Conservation (phyloP, 768 basidiomycete species). For the Russula emetica region DNA sequence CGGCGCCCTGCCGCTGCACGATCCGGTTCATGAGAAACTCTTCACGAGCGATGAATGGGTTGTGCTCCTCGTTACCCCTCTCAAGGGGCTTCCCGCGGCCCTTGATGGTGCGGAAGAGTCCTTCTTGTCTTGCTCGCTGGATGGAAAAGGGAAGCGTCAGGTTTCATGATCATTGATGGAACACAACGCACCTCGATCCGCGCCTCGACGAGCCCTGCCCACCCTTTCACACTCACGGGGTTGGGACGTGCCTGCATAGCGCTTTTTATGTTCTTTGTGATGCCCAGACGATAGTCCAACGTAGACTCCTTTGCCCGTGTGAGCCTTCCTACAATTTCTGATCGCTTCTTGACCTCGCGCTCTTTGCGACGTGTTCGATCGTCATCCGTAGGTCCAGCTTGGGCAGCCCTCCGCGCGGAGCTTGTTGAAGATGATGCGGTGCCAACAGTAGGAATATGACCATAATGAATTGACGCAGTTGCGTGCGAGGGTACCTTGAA, state of each 20-base stretch:
- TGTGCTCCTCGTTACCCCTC: constrained; percentile 44
- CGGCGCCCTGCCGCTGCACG: constrained; percentile 74
- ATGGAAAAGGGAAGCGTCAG: background rate
- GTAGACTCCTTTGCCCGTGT: constrained; percentile 64
- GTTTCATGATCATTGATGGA: background rate
- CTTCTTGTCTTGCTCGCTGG: constrained; percentile 62
- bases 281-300: constrained; percentile 70
- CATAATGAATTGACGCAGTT: constrained; percentile 49
- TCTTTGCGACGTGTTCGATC: constrained; percentile 44
- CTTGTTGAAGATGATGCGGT: constrained; percentile 16
- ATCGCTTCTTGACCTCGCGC: constrained; percentile 49
- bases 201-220: constrained; percentile 72
- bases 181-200: constrained; percentile 58
- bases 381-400: constrained; percentile 30
- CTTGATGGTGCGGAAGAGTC: constrained; percentile 66
- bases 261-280: constrained; percentile 34
- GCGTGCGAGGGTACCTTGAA: constrained; percentile 59
- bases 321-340: constrained; percentile 51
- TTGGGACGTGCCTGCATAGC: constrained; percentile 38
- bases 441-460: constrained; percentile 35
- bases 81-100: constrained; percentile 57
- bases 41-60: constrained; percentile 66
- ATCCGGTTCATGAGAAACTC: constrained; percentile 87
- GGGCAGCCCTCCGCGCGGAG: constrained; percentile 3
- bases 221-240: constrained; percentile 66